Percentiles rank a stretch among this genome's conserved stretches.
phyloP scores from a whole-genome alignment of 352 stramenopile species.

The Phytophthora ohioensis region DNA sequence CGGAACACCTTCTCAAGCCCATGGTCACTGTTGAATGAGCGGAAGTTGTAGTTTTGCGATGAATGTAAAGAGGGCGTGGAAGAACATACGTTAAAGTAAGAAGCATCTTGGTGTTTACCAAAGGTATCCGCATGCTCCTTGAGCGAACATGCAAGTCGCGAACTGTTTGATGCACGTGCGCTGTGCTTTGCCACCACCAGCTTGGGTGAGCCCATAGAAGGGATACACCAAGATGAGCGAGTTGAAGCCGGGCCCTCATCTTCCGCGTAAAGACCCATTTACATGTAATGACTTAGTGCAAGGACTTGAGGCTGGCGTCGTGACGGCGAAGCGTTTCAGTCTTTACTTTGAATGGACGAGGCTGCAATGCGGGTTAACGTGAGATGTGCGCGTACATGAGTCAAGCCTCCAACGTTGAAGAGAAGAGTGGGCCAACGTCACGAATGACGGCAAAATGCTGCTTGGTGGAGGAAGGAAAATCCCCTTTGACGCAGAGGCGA shows the following conservation, averaged over 20 bases:
- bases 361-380: conserved; percentile 29
- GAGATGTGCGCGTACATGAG: not conserved
- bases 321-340: not conserved
- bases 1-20: too few species aligned
- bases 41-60: too few species aligned
- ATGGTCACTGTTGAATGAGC: too few species aligned
- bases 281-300: too few species aligned
- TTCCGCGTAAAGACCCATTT: conserved; percentile 11
- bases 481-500: conserved; percentile 10
- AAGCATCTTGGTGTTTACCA: too few species aligned
- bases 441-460: not conserved
- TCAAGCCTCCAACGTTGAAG: not conserved
- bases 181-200: not conserved
- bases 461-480: not conserved
- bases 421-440: not conserved
- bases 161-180: too few species aligned
- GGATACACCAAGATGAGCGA: conserved; percentile 24
- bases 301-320: conserved; percentile 18
- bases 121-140: too few species aligned
- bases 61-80: too few species aligned
- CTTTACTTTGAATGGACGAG: conserved; percentile 7
- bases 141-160: too few species aligned
- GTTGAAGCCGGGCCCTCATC: not conserved
- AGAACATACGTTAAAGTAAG: too few species aligned
- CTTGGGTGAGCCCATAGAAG: not conserved